These are phyloP conservation scores for Pisolithus tinctorius DNA, from an alignment of 768 basidiomycete genomes.

Conservation along the genomic window DNA sequence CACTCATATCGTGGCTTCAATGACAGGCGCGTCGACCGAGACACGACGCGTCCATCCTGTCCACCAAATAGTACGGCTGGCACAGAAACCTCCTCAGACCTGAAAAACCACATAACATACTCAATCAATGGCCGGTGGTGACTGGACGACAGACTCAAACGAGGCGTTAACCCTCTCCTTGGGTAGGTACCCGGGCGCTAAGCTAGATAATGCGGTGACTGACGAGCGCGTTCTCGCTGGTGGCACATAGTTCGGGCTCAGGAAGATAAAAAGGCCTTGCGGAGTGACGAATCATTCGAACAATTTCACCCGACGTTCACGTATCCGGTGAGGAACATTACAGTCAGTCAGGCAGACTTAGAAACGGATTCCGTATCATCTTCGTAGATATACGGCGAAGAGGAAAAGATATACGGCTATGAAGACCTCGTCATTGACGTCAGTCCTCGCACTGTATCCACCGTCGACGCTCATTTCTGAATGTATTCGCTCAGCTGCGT, in stretches of 20 bases:
- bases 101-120: not conserved
- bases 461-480: slow-evolving; percentile 1
- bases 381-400: slow-evolving; percentile 84
- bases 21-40: not conserved
- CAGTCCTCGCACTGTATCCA: slow-evolving; percentile 19
- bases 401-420: slow-evolving; percentile 96
- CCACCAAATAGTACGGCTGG: not conserved
- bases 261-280: slow-evolving; percentile 53
- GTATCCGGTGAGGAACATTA: slow-evolving; percentile 67
- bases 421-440: slow-evolving; percentile 80
- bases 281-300: slow-evolving; percentile 51
- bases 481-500: slow-evolving; percentile 45
- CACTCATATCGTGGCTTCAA: slow-evolving; percentile 17
- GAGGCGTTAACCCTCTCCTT: slow-evolving; percentile 70
- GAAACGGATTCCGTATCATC: slow-evolving; percentile 1
- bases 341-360: not conserved
- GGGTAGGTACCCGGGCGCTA: slow-evolving; percentile 35
- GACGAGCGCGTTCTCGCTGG: slow-evolving; percentile 1
- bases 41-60: slow-evolving; percentile 21
- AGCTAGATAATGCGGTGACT: not conserved
- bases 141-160: slow-evolving; percentile 79
- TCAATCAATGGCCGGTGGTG: slow-evolving; percentile 25
- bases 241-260: slow-evolving; percentile 53
- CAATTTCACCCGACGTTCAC: slow-evolving; percentile 86
- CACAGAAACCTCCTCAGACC: not conserved